Base-by-base conservation (phyloP, 2,329 filamentous ascomycete species). In the Talaromyces sp. region DNA sequence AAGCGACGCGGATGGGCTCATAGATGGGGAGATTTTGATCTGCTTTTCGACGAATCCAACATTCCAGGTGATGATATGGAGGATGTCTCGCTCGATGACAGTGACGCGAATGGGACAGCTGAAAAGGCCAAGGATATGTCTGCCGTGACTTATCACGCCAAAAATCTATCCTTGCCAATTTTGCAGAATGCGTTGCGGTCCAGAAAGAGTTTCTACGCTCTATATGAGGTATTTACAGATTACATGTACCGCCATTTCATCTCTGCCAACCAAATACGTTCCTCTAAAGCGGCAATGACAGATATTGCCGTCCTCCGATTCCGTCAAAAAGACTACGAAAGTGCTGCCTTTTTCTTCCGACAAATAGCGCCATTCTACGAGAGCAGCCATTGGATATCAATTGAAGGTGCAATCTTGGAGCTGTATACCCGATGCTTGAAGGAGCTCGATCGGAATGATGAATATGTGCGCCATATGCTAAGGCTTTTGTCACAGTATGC, bases 231-330 rank as follows among this genome's bases (percentile, higher is more conserved):
- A 10, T 82, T 97, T n/a, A 97, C 92, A 8, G 90, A 95, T 70
- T 89, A 91, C 67, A 89, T 93, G 3, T 86, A 96, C 64, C 90
- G 90, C 1, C 91, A 97, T 73, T 96, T 91, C 74, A 88, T 88
- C 15, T 87, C 92, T 4, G 92, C 93, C 4, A 90, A 89, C 63
- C 90, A 94, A 68, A 84, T 83, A 0, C 90, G 96, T 70, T 91
- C 92, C 8, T 89, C 90, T 0, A 89, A 96, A 70, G 85, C 88
- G 22, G 88, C 89, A 67, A 87, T 93, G 75, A 90, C 92, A 10
- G 95, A 99, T 76, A 84, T 98, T 54, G 95, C 93, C 1, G 85
- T 95, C 5, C 81, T 97, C 60, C 93, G 94, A 72, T 95, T 89
- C 70, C 86, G 90, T 66, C 82, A 91, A 3, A 85, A 86, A 25